Conservation (phyloP, 208 protist genomes). For the Leishmania amazonensis region DNA sequence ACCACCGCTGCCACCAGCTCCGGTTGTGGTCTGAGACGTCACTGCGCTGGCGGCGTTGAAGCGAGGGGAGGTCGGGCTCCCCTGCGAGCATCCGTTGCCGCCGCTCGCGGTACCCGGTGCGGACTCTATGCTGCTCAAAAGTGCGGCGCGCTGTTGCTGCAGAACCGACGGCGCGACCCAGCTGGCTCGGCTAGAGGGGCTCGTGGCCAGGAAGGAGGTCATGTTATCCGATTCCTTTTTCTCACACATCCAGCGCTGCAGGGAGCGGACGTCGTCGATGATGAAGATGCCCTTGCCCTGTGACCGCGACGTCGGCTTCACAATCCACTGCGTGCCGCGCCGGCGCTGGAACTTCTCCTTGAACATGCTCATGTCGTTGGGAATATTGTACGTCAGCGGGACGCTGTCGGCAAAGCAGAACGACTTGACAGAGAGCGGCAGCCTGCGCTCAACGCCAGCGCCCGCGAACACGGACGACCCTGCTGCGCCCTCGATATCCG, state of each 20-base stretch:
- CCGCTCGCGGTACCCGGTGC: conserved; percentile 9
- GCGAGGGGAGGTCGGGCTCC: conserved; percentile 9
- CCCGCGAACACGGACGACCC: neutral
- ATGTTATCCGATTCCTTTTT: conserved; percentile 59
- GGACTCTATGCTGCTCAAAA: conserved; percentile 5
- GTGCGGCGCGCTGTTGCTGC: conserved; percentile 21
- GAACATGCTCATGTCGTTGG: conserved; percentile 94
- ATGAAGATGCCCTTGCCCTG: conserved; percentile 98
- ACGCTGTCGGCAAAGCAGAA: conserved; percentile 86
- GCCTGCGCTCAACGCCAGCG: neutral
- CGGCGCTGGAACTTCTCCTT: conserved; percentile 93
- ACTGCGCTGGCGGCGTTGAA: neutral
- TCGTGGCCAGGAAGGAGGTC: conserved; percentile 21
- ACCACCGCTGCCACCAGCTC: neutral
- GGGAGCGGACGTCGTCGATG: conserved; percentile 91
- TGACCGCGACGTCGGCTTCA: conserved; percentile 93
- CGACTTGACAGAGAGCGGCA: conserved; percentile 7
- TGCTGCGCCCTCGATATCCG: neutral
- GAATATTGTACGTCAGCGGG: conserved; percentile 94
- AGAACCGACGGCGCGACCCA: conserved; percentile 20
- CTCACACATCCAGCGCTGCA: conserved; percentile 80
- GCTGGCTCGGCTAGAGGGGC: conserved; percentile 8
- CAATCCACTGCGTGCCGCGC: conserved; percentile 92
- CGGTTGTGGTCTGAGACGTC: neutral
- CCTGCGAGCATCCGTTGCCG: neutral